Evolutionary conservation across 371 early-diverging fungal species (phyloP), one percentile per base, ranked within the genome.

Genomic region (Pancytospora philotis): DNA sequence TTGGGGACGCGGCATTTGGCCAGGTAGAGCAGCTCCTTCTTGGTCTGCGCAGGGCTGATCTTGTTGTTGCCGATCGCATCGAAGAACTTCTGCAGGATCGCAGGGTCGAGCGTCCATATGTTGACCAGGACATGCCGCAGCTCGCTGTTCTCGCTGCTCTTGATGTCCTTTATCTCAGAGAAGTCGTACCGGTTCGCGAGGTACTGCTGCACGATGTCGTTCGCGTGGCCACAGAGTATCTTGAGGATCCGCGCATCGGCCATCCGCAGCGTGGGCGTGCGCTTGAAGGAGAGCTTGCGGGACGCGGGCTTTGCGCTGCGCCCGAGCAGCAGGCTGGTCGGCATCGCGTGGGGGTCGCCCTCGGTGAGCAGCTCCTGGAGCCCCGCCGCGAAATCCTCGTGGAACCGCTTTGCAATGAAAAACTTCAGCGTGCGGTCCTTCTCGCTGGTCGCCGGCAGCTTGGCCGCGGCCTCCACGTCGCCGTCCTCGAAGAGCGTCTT

Each of bases 61-160:
- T 74, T 41, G 8, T 73, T 64, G 2, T 52, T 69, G 22, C 73
- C 69, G 51, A 81, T 61, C 0, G 67, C 28, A 2, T 66, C 66
- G 31, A 78, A 59, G 58, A 78, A 74, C 57, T 62, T 41, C 16
- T 62, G 62, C 51, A 62, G 48, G 16, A 74, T 68, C 3, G 22
- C 30, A 3, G 34, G 25, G 60, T 78, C 72, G 35, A 64, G 61
- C 19, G 73, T 50, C 31, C 51, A 30, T 13, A 71, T 41, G 41
- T 66, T 57, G 22, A 25, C 62, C 13, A 69, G n/a, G 50, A 70
- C 49, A 62, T 73, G 59, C 13, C 35, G 37, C 2, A 32, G 59
- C 2, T 22, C 49, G 25, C 2, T 68, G 34, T 41, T 4, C 6
- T 28, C 3, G 25, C 10, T n/a, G 3, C 28, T 22, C 3, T 56